Evolutionary conservation across 2,329 filamentous ascomycete species (phyloP).

Genomic region (Pyrenophora seminiperda): DNA sequence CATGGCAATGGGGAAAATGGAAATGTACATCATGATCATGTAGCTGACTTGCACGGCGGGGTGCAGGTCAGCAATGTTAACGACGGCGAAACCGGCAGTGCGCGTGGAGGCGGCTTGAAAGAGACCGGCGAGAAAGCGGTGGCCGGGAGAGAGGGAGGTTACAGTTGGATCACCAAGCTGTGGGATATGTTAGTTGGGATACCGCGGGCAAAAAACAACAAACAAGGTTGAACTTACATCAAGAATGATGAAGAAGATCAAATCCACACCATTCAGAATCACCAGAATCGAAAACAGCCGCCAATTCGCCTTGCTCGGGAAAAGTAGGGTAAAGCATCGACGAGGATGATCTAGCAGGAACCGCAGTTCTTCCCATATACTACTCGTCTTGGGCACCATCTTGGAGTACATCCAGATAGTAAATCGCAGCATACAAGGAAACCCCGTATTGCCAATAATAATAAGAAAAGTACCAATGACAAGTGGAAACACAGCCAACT

Average conservation of each 20-base stretch:
- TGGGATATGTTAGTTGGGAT: slow-evolving; percentile 5
- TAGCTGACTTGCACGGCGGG: slow-evolving; percentile 93
- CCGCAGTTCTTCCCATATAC: slow-evolving; percentile 84
- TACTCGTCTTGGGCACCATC: slow-evolving; percentile 66
- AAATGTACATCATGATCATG: slow-evolving; percentile 99
- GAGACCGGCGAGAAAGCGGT: slow-evolving; percentile 80
- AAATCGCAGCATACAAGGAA: slow-evolving; percentile 91
- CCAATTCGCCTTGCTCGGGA: slow-evolving; percentile 90
- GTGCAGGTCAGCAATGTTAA: slow-evolving; percentile 78
- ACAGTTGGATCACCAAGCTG: slow-evolving; percentile 75
- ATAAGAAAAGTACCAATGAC: slow-evolving; percentile 84
- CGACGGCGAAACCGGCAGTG: slow-evolving; percentile 85
- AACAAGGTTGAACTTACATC: slow-evolving; percentile 65
- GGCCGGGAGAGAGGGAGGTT: slow-evolving; percentile 69
- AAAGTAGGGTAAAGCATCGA: slow-evolving; percentile 93
- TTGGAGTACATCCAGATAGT: slow-evolving; percentile 84
- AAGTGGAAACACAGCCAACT: slow-evolving; percentile 74
- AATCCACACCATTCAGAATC: slow-evolving; percentile 78
- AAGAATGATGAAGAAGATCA: slow-evolving; percentile 90
- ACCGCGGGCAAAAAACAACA: no score
- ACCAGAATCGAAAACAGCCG: slow-evolving; percentile 90
- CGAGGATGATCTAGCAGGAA: slow-evolving; percentile 94
- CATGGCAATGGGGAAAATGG: slow-evolving; percentile 94
- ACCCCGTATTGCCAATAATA: slow-evolving; percentile 92
- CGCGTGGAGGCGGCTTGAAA: slow-evolving; percentile 90